A percentile compares a stretch with the other conserved stretches of the same genome.
These are phyloP conservation scores for Microbotryum scabiosae DNA, from an alignment of 1,284 basidiomycete genomes.

Conservation along the genomic window DNA sequence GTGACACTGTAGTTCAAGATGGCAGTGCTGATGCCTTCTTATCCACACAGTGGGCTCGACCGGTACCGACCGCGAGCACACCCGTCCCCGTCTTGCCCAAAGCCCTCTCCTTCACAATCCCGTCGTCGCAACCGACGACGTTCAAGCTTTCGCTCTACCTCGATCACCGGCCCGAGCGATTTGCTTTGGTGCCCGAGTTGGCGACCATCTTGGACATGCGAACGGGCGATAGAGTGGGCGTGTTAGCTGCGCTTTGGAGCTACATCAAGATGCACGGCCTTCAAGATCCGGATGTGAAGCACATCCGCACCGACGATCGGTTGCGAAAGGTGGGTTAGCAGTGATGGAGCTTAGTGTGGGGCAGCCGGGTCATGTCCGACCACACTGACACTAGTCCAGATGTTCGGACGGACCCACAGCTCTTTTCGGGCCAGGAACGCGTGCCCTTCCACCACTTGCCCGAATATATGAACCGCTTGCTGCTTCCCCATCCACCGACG, in stretches of 20 bases:
- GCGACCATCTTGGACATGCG: slow-evolving; percentile 66
- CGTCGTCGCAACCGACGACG: background rate
- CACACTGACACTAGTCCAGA: too few relatives aligned
- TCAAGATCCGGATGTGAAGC: slow-evolving; percentile 75
- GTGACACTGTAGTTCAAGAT: background rate
- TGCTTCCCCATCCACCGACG: slow-evolving; percentile 71
- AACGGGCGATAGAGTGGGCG: slow-evolving; percentile 74
- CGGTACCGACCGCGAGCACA: background rate
- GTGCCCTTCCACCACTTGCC: slow-evolving; percentile 73
- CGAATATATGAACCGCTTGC: slow-evolving; percentile 71
- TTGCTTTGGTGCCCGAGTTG: slow-evolving; percentile 70
- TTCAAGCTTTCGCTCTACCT: slow-evolving; percentile 69
- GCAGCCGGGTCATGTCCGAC: too few relatives aligned
- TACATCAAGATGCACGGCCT: slow-evolving; percentile 80
- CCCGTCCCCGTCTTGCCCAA: background rate
- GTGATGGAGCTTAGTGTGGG: too few relatives aligned
- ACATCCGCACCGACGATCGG: slow-evolving; percentile 66
- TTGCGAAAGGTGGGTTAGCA: slow-evolving; percentile 44
- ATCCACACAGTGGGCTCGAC: too few relatives aligned
- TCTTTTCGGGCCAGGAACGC: slow-evolving; percentile 51
- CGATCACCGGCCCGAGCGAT: slow-evolving; percentile 78
- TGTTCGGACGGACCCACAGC: slow-evolving; percentile 6
- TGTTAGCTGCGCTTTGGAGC: slow-evolving; percentile 80
- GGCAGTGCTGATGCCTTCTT: background rate
- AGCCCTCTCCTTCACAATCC: slow-evolving; percentile 4